These are phyloP conservation scores for Besnoitia besnoiti DNA, from an alignment of 169 alveolate species.

Conservation along the genomic window DNA sequence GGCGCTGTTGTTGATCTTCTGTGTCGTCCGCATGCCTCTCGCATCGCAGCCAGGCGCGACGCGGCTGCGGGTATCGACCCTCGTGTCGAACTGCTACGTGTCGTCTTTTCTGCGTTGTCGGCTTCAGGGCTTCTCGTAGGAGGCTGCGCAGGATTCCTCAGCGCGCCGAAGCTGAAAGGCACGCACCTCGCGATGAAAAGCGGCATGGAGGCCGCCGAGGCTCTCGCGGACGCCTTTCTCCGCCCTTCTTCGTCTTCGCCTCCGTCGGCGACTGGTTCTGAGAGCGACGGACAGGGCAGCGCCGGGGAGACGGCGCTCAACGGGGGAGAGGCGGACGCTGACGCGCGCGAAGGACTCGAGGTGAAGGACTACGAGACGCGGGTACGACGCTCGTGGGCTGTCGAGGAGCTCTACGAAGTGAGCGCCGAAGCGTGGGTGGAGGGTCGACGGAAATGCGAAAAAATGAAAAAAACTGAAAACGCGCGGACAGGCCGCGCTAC, in stretches of 20 bases:
- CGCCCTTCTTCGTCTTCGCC: background rate
- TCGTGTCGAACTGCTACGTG: background rate
- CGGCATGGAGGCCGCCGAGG: constrained; percentile 89
- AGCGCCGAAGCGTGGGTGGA: background rate
- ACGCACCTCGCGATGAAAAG: constrained; percentile 76
- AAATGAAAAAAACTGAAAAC: too few species aligned
- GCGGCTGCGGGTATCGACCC: background rate
- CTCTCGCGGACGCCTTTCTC: constrained; percentile 67
- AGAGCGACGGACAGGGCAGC: background rate
- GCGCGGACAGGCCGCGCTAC: too few species aligned
- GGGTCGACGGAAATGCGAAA: background rate
- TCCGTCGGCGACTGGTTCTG: background rate
- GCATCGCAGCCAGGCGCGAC: background rate
- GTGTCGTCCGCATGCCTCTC: background rate
- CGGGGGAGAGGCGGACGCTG: background rate
- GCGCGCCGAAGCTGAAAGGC: constrained; percentile 84
- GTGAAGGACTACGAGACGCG: constrained; percentile 74
- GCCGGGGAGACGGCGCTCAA: background rate
- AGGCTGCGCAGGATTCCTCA: constrained; percentile 87
- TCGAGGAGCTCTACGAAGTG: constrained; percentile 76
- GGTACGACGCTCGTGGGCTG: constrained; percentile 78
- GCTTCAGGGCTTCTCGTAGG: constrained; percentile 82
- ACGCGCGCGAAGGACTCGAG: constrained; percentile 67
- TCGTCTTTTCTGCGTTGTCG: background rate
- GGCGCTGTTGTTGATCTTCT: background rate